Evolutionary conservation across 2,329 filamentous ascomycete genomes (phyloP), one percentile per base, ranked within the genome.

Genomic region (Epichloe sylvatica): DNA sequence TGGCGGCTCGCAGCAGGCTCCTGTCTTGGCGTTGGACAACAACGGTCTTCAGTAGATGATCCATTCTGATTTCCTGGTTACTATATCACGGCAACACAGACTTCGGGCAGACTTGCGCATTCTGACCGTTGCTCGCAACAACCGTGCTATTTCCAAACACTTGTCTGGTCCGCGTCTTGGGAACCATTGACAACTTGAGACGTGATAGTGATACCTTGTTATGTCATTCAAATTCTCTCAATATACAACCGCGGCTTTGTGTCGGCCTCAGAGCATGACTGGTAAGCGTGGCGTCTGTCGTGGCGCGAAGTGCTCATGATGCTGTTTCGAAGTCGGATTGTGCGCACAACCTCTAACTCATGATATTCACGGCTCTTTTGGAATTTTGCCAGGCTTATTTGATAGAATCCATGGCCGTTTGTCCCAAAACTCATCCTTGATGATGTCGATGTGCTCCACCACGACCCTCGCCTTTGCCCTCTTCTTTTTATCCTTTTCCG

Each of bases 401-500:
- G 83, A 86, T 48, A 90, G 63, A 50, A 92, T 73, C 87, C 90
- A 97, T 2, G 90, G 89, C 61, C 90, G 75, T 59, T 75, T 76
- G 55, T 87, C 76, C 92, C 92, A 98, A 62, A 98, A 98, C 3
- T 87, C 85, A 65, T 97, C 87, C 59, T 85, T 89, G 67, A 98
- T 97, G 59, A 98, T 86, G 68, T 98, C 92, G 52, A 92, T 69
- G 70, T 97, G 89, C 61, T 90, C 83, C 37, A 94, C 75, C 36
- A 86, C 78, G 43, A 98, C 81, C 47, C 76, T 76, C 1, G 89
- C 90, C 65, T 95, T 96, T 52, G 78, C 75, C 49, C 84, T 77
- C 54, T 80, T 76, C 70, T 95, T 97, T 62, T 75, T 83, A 54
- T 94, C 81, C 58, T 85, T 94, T 51, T 96, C 87, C 19, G 75